A percentile compares a stretch with the other conserved stretches of the same genome.
phyloP scores from a whole-genome alignment of 352 stramenopile genomes.

The Phytophthora aleatoria region DNA sequence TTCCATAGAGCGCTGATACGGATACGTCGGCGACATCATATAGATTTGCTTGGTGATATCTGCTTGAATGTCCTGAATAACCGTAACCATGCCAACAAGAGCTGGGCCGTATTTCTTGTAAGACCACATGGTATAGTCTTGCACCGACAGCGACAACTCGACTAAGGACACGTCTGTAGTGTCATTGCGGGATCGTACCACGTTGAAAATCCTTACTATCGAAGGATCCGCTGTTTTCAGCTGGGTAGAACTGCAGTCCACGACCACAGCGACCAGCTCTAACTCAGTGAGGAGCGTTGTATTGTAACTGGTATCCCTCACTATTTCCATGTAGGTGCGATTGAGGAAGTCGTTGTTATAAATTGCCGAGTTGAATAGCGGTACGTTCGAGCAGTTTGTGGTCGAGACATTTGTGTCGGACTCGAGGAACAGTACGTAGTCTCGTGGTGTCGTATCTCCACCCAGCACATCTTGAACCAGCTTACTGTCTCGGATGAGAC shows the following conservation, averaged over 20 bases:
- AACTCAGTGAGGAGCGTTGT: constrained; percentile 29
- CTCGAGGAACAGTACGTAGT: constrained; percentile 22
- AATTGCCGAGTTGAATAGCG: constrained; percentile 17
- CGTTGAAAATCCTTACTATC: constrained; percentile 27
- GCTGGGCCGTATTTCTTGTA: constrained; percentile 32
- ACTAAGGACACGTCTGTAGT: constrained; percentile 26
- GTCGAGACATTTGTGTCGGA: constrained; percentile 10
- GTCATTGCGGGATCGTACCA: constrained; percentile 12
- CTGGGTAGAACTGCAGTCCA: constrained; percentile 41
- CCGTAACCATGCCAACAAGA: constrained; percentile 27
- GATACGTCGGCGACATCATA: constrained; percentile 34
- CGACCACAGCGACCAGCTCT: constrained; percentile 43
- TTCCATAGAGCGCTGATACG: constrained; percentile 32
- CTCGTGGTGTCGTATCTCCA: constrained; percentile 33
- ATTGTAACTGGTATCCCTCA: constrained; percentile 42
- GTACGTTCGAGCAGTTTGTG: constrained; percentile 12
- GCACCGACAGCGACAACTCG: constrained; percentile 27
- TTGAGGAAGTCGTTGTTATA: constrained; percentile 42
- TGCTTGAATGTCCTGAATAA: constrained; percentile 34
- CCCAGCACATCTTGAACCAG: constrained; percentile 20
- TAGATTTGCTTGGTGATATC: constrained; percentile 24
- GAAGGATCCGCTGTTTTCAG: constrained; percentile 17
- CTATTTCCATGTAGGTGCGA: constrained; percentile 29
- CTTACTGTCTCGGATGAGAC: constrained; percentile 27
- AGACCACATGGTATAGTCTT: constrained; percentile 31